A percentile compares a stretch with the other conserved stretches of the same genome.
Evolutionary conservation across 192 early-diverging fungal genomes (phyloP).

Genomic region (Coemansia sp.): DNA sequence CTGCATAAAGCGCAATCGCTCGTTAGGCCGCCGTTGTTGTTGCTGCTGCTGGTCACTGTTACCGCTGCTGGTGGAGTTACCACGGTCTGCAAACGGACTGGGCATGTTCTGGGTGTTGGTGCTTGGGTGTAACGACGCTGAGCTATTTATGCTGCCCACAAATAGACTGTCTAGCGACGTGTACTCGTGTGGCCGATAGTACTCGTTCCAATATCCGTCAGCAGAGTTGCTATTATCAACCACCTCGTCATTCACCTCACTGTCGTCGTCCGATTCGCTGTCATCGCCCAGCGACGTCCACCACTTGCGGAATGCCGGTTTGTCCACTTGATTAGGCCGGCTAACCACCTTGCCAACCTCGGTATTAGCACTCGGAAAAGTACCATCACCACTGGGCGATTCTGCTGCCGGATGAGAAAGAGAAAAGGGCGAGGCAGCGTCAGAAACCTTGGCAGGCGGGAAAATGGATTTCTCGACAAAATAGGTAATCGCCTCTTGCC

Average conservation of each 20-base stretch:
- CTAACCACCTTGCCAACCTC: constrained; percentile 8
- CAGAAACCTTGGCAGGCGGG: not conserved
- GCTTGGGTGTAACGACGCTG: constrained; percentile 47
- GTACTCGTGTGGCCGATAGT: constrained; percentile 79
- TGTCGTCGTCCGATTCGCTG: not conserved
- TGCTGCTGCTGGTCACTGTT: constrained; percentile 1
- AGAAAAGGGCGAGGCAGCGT: not conserved
- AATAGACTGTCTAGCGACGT: constrained; percentile 81
- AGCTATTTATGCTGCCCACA: constrained; percentile 87
- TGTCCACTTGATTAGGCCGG: constrained; percentile 43
- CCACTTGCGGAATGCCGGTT: constrained; percentile 41
- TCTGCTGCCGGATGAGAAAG: not conserved
- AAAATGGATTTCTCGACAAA: constrained; percentile 64
- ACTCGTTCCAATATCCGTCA: constrained; percentile 80
- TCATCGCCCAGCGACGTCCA: constrained; percentile 41
- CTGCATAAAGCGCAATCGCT: constrained; percentile 17
- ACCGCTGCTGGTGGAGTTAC: not conserved
- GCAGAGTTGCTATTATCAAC: constrained; percentile 29
- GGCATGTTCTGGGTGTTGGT: constrained; percentile 28
- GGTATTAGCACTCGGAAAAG: not conserved
- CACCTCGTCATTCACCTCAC: constrained; percentile 18
- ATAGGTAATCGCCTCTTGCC: constrained; percentile 93
- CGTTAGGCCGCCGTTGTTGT: not conserved
- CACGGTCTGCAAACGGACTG: constrained; percentile 46
- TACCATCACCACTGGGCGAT: not conserved